Evolutionary conservation across 805 yeast species (phyloP).

Genomic region (Wickerhamomyces subpelliculosus): DNA sequence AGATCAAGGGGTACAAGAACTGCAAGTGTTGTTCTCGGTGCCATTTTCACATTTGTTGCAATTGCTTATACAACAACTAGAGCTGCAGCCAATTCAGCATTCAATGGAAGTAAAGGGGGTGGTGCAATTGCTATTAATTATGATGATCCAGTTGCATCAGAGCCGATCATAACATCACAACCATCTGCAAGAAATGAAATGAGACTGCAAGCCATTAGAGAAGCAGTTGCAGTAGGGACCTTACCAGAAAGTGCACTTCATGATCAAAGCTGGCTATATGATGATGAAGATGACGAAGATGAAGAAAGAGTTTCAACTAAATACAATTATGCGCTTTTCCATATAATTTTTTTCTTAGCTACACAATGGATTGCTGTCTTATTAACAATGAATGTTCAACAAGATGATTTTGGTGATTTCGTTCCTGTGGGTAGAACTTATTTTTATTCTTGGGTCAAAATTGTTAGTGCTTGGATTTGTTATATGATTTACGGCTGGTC

Average conservation of each 20-base stretch:
- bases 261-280: conserved; percentile 58
- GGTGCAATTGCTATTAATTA: conserved; percentile 28
- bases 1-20: conserved; percentile 89
- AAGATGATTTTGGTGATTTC: conserved; percentile 79
- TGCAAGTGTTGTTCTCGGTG: conserved; percentile 81
- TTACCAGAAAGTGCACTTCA: conserved; percentile 86
- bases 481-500: conserved; percentile 86
- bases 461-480: conserved; percentile 88
- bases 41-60: conserved; percentile 88
- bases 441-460: conserved; percentile 92
- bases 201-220: conserved; percentile 81
- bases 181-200: conserved; percentile 60
- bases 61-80: conserved; percentile 96
- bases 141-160: conserved; percentile 18
- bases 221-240: conserved; percentile 95
- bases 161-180: conserved; percentile 33
- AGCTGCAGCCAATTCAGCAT: conserved; percentile 81
- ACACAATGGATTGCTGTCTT: conserved; percentile 96
- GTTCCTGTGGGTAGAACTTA: conserved; percentile 96
- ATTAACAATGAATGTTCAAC: conserved; percentile 84
- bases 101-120: conserved; percentile 36
- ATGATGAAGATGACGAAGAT: conserved; percentile 38
- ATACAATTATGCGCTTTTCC: conserved; percentile 85
- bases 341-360: conserved; percentile 85
- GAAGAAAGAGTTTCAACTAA: conserved; percentile 59